Base-by-base conservation (phyloP, 192 early-diverging fungal species). In the Coemansia sp. region DNA sequence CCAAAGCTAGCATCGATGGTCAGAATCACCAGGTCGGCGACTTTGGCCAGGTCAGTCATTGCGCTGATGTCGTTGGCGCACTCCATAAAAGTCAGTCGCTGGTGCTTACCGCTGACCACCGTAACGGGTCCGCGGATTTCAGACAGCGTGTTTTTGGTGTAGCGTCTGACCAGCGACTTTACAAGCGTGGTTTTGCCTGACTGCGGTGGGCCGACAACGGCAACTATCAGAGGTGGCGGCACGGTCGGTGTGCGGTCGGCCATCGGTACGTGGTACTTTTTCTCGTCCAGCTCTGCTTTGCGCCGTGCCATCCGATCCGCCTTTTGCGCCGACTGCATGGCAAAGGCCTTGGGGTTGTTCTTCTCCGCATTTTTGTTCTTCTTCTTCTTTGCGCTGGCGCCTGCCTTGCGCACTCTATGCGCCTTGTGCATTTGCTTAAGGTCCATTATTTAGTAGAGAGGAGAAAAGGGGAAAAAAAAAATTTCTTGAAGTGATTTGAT, bases 151-250 rank as follows among this genome's bases (percentile, higher is more conserved):
- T 97, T 91, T 76, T 96, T 95, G 17, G 95, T 94, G 79, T 89
- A 99, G 50, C 88, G 80, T 60, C 95, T 94, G 28, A 99, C 91
- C 17, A 99, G 85, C 9, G 93, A 96, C 47, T 88, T 88, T 69
- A 99, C 96, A 56, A 97, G 70, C n/a, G 96, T 99, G 12, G 93
- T 91, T 69, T 99, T 99, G 57, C 96, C 96, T 88, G 46, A 87
- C 81, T 58, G 89, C 21, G 80, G 93, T 30, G 97, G 97, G 11
- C 97, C 97, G 43, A 94, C 97, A 10, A 99, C 93, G 6, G 95
- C 94, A 51, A 99, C 84, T 0, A 99, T 79, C 23, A 95, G 81
- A 15, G 97, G 97, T 32, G 97, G 92, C 31, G 97, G 82, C 31
- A 90, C 90, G 46, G 87, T 67, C 0, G 93, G 92, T 20, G 93